phyloP scores from a whole-genome alignment of 2,329 filamentous ascomycete genomes.

The Chalaropsis ovoidea region DNA sequence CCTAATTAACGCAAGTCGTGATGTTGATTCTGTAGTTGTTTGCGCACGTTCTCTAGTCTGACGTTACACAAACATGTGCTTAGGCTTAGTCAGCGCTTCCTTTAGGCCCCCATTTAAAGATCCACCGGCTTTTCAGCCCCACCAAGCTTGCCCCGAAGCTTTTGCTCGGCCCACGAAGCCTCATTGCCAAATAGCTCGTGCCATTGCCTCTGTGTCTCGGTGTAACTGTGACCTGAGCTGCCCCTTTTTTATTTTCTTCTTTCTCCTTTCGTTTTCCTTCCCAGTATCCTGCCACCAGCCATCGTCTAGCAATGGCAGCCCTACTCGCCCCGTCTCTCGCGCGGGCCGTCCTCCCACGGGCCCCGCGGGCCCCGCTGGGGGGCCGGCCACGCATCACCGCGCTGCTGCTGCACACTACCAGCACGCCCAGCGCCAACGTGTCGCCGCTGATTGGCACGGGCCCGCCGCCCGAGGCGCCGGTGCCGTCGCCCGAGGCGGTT shows the following conservation, averaged over 20 bases:
- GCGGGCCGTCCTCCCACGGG: not conserved
- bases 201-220: too few relatives aligned
- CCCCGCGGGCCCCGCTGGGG: not conserved
- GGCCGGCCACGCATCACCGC: not conserved
- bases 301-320: not conserved
- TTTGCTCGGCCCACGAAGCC: too few relatives aligned
- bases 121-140: not conserved
- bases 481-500: constrained; percentile 34
- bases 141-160: not conserved
- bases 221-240: not conserved
- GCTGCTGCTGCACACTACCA: constrained; percentile 29
- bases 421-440: constrained; percentile 38
- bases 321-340: not conserved
- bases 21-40: not conserved
- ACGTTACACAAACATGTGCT: not conserved
- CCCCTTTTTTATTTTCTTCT: not conserved
- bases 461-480: constrained; percentile 48
- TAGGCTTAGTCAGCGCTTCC: not conserved
- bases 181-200: too few relatives aligned
- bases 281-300: not conserved
- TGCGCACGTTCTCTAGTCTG: not conserved
- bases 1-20: not conserved
- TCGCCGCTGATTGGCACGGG: constrained; percentile 46
- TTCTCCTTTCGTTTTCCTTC: not conserved
- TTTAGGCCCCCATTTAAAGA: not conserved